A percentile compares a stretch with the other conserved stretches of the same genome.
phyloP scores from a whole-genome alignment of 768 basidiomycete genomes.

The Thelephora aurantiotincta region DNA sequence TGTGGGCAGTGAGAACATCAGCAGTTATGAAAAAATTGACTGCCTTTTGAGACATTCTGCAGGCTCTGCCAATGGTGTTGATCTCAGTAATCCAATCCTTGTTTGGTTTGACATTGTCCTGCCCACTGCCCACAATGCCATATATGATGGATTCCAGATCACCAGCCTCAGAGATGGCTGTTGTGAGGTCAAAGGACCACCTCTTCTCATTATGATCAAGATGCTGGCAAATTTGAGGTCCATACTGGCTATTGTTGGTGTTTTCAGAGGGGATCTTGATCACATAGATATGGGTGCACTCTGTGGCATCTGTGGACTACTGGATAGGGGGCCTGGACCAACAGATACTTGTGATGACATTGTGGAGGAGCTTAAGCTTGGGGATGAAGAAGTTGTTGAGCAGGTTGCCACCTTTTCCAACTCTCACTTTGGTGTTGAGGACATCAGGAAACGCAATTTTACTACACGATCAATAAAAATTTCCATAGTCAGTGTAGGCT shows the following conservation, averaged over 20 bases:
- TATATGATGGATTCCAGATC: background rate
- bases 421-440: slow-evolving; percentile 14
- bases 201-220: background rate
- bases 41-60: background rate
- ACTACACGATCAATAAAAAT: too few species aligned
- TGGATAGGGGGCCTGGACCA: slow-evolving; percentile 16
- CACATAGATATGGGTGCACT: slow-evolving; percentile 5
- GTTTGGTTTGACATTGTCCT: background rate
- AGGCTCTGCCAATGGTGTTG: background rate
- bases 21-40: too few species aligned
- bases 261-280: background rate
- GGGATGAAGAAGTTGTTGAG: slow-evolving; percentile 24
- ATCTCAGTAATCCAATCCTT: background rate
- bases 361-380: slow-evolving; percentile 26
- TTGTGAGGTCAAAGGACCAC: background rate
- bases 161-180: background rate
- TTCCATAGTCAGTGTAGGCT: too few species aligned
- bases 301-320: slow-evolving; percentile 22
- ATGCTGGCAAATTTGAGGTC: slow-evolving; percentile 15
- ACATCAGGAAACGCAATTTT: too few species aligned
- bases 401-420: slow-evolving; percentile 10
- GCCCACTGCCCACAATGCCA: background rate
- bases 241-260: background rate
- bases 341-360: slow-evolving; percentile 10
- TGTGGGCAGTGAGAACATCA: background rate